These are phyloP conservation scores for Apiospora hydei DNA, from an alignment of 2,329 filamentous ascomycete genomes.

Conservation along the genomic window DNA sequence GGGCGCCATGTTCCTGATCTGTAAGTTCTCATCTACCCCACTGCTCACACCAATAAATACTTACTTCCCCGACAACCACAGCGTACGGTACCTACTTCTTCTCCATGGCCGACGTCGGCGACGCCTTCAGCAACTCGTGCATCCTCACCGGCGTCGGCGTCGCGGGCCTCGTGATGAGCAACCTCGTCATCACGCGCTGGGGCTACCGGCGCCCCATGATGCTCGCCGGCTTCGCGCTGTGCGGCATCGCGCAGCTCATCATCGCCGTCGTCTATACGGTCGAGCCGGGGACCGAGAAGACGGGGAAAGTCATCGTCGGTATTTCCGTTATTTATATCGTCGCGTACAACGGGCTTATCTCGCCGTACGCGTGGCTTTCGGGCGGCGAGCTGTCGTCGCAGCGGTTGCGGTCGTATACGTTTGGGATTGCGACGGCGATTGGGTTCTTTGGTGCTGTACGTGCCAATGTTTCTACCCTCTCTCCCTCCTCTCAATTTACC, in stretches of 20 bases:
- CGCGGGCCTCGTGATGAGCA: slow-evolving; percentile 56
- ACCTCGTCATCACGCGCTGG: slow-evolving; percentile 53
- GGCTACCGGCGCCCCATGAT: slow-evolving; percentile 58
- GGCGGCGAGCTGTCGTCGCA: slow-evolving; percentile 61
- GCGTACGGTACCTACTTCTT: slow-evolving; percentile 62
- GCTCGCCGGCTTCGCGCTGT: slow-evolving; percentile 53
- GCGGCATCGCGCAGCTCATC: slow-evolving; percentile 59
- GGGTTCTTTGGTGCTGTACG: slow-evolving; percentile 56
- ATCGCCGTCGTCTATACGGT: slow-evolving; percentile 55
- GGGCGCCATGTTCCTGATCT: slow-evolving; percentile 54
- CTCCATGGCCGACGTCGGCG: slow-evolving; percentile 56
- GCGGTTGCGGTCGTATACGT: slow-evolving; percentile 58
- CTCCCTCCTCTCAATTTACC: too few relatives aligned
- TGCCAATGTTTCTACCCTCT: too few relatives aligned
- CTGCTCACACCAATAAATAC: background rate
- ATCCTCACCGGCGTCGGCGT: slow-evolving; percentile 57
- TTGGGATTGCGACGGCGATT: slow-evolving; percentile 55
- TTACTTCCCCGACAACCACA: slow-evolving; percentile 31
- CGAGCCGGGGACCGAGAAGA: slow-evolving; percentile 39
- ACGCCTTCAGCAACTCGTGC: slow-evolving; percentile 59
- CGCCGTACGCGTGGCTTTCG: slow-evolving; percentile 58
- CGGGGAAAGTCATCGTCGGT: slow-evolving; percentile 53
- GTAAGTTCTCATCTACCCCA: slow-evolving; percentile 32
- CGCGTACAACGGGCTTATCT: slow-evolving; percentile 57
- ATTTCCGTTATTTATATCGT: slow-evolving; percentile 57